Evolutionary conservation across 148 eudicot genomes (phyloP), one percentile per base, ranked within the genome.

Genomic region (Arbutus unedo): DNA sequence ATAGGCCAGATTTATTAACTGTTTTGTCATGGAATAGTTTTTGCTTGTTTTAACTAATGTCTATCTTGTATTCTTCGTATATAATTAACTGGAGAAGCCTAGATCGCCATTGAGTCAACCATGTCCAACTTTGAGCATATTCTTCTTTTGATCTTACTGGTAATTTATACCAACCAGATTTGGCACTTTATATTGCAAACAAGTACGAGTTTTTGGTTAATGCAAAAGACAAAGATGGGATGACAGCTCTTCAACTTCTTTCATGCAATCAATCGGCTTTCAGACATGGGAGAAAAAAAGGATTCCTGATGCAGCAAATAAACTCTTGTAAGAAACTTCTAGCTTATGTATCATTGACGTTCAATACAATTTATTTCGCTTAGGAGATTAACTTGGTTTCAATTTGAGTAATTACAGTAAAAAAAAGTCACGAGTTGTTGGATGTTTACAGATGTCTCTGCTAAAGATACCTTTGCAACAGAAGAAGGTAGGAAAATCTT

Each of bases 161-260:
- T 16, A 31, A 44, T 71, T 19, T 48, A 67, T 31, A 67, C 31
- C 11, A 41, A 8, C 50, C 81, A 79, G 81, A 45, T 16, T 43
- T 79, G 67, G 81, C 81, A n/a, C 51, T 41, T 44, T 6, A 43
- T 7, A 45, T 79, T 44, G 81, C 81, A 3, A 57, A 2, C 4
- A 41, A 25, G 62, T 15, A 78, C 48, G 64, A 57, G 41, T 59
- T 57, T 11, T 79, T 79, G 8, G 31, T 79, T 6, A 3, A 0
- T 0, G 38, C 7, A n/a, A 16, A 45, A 25, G 81, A 79, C n/a
- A 55, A 10, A 44, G 54, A 79, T 21, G 72, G 68, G 13, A 79
- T 79, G 81, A 79, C 81, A 18, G 53, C 71, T 79, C 81, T 79
- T 79, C 81, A 79, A 79, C 81, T 59, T 79, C 72, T 79, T 79